These are phyloP conservation scores for Colletotrichum agaves DNA, from an alignment of 2,329 filamentous ascomycete genomes.

Conservation along the genomic window DNA sequence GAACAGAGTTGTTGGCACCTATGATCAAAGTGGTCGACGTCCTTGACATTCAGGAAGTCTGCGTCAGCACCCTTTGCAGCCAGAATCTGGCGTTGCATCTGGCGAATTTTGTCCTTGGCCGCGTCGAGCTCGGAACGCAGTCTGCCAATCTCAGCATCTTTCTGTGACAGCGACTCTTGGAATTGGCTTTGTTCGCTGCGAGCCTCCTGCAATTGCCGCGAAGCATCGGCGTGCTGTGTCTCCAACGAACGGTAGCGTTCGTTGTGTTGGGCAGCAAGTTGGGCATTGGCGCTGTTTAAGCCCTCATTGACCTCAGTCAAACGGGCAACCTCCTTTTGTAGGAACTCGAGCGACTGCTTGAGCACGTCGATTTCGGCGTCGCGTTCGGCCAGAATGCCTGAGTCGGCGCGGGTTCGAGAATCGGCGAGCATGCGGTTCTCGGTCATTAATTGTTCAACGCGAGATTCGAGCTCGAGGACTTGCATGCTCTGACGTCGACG, in stretches of 20 bases:
- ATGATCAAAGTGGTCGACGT: slow-evolving; percentile 95
- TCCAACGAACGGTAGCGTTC: slow-evolving; percentile 76
- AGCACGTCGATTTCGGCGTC: slow-evolving; percentile 89
- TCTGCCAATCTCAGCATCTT: slow-evolving; percentile 83
- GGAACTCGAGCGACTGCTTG: slow-evolving; percentile 79
- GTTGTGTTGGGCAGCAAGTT: slow-evolving; percentile 80
- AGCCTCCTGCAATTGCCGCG: slow-evolving; percentile 75
- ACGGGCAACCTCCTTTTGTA: slow-evolving; percentile 84
- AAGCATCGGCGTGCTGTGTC: slow-evolving; percentile 71
- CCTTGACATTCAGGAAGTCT: slow-evolving; percentile 80
- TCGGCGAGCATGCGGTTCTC: slow-evolving; percentile 82
- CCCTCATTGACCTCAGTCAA: slow-evolving; percentile 86
- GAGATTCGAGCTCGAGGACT: slow-evolving; percentile 88
- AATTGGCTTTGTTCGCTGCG: slow-evolving; percentile 73
- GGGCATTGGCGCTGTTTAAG: slow-evolving; percentile 79
- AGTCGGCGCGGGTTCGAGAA: slow-evolving; percentile 73
- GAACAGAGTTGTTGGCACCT: slow-evolving; percentile 95
- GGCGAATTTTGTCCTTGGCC: slow-evolving; percentile 71
- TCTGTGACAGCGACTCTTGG: slow-evolving; percentile 76
- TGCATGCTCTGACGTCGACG: slow-evolving; percentile 98
- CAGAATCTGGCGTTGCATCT: slow-evolving; percentile 65
- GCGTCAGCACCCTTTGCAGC: slow-evolving; percentile 69
- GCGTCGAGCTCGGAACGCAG: slow-evolving; percentile 82
- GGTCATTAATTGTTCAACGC: slow-evolving; percentile 83
- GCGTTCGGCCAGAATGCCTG: slow-evolving; percentile 79